Conservation (phyloP, 192 early-diverging fungal species). For the Obelidium mucronatum region DNA sequence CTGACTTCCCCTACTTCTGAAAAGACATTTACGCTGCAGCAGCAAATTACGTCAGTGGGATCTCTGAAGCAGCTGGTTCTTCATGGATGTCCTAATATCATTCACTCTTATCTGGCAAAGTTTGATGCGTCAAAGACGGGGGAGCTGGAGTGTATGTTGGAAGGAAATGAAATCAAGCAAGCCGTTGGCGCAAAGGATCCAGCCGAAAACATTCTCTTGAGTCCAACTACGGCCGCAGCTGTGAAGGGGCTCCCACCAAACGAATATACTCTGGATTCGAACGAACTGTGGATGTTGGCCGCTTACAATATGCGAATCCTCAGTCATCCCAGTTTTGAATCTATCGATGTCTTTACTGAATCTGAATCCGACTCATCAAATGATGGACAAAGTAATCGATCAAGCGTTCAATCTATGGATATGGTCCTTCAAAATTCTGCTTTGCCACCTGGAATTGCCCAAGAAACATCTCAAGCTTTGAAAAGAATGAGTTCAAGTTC, state of each 20-base stretch:
- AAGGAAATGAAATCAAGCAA: neutral
- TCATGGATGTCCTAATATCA: conserved; percentile 6
- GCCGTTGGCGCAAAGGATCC: conserved; percentile 7
- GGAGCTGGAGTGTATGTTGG: conserved; percentile 25
- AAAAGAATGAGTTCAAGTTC: neutral
- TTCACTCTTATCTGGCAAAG: conserved; percentile 2
- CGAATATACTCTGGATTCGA: conserved; percentile 24
- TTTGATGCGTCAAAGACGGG: conserved; percentile 1
- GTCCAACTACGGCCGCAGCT: neutral
- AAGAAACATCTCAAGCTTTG: neutral
- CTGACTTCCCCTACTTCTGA: neutral
- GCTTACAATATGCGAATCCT: conserved; percentile 18
- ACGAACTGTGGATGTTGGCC: conserved; percentile 30
- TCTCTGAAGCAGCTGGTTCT: too few species aligned
- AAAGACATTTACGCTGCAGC: neutral
- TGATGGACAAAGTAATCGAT: neutral
- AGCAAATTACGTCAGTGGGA: neutral
- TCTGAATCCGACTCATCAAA: neutral
- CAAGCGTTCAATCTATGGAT: neutral
- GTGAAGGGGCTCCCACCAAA: neutral
- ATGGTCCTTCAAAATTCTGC: neutral
- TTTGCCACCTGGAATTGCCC: neutral
- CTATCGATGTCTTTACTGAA: neutral
- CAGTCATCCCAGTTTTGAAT: neutral
- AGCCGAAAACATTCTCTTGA: neutral